Conservation (phyloP, 1,284 basidiomycete species). For the Sporisorium reilianum region DNA sequence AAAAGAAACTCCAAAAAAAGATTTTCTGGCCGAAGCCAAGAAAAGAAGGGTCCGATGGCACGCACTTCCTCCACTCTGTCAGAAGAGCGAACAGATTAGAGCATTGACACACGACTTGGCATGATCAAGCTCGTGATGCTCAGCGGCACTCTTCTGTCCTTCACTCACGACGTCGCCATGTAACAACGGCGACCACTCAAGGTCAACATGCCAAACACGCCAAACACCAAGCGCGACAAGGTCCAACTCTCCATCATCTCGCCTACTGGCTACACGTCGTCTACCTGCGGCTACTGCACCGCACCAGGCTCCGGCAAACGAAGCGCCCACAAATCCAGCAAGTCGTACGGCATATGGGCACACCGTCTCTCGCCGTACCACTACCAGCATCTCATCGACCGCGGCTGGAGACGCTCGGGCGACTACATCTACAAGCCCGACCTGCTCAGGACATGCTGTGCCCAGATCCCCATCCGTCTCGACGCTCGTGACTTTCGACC, state of each 20-base stretch:
- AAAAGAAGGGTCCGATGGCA: conserved; percentile 27
- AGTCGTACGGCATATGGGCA: conserved; percentile 70
- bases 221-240: conserved; percentile 7
- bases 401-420: conserved; percentile 64
- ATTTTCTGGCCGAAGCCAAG: neutral
- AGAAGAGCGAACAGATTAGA: neutral
- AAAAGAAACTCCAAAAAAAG: conserved; percentile 6
- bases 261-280: conserved; percentile 71
- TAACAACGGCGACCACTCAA: neutral
- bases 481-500: conserved; percentile 31
- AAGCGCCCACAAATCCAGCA: conserved; percentile 59
- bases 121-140: neutral
- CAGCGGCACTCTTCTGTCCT: neutral
- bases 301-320: conserved; percentile 64
- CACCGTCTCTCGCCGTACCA: conserved; percentile 50
- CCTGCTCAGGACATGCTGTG: conserved; percentile 60
- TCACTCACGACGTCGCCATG: conserved; percentile 10
- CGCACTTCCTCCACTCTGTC: conserved; percentile 3
- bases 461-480: conserved; percentile 61
- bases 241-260: conserved; percentile 43
- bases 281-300: conserved; percentile 72
- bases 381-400: conserved; percentile 62
- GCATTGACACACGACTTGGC: conserved; percentile 5
- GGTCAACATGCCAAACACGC: conserved; percentile 15
- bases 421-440: conserved; percentile 66